Base-by-base conservation (phyloP, 2,329 filamentous ascomycete genomes). In the Simplicillium sp. region DNA sequence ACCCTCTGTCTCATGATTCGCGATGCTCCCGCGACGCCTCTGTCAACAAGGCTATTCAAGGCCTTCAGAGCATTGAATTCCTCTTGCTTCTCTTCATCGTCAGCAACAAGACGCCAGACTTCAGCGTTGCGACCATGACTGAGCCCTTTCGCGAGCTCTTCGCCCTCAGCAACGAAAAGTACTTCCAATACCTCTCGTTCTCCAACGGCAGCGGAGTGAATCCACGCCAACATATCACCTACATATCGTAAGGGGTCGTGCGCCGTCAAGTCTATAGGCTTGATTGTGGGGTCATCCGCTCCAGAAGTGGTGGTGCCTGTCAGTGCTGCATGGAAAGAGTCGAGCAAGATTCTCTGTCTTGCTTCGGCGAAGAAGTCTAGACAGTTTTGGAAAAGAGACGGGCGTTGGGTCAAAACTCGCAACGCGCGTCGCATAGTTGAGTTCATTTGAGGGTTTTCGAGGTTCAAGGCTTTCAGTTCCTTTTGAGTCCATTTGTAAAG, bases 181-280 rank as follows among this genome's bases (percentile, higher is more conserved):
- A 87, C 80, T 58, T 97, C 90, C 6, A 98, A 70, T 0, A 89
- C 88, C 61, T 98, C 92, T 39, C 86, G 77, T 60, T 98, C 92
- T 28, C 90, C 94, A 1, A 98, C 92, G 0, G 90, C 83, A 3
- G 89, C 85, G 1, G 92, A 95, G 58, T 98, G 92, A 6, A 84
- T 80, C 92, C 92, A 98, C 5, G 92, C 92, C 12, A 98, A 73
- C 89, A 98, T 98, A 56, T 98, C 92, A 40, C 92, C 88, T 3
- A 94, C 80, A 58, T 97, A 97, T 15, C 92, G 80, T 18, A 97
- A 65, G 1, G 87, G 82, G 54, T 98, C 92, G 57, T 97, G 90
- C 1, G 92, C 90, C 11, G 82, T 84, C 51, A 97, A 77, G 56
- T 98, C 90, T 48, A 98, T 98, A 0, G 92, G 90, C 56, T 97